Conservation (phyloP, 1,139 yeast genomes). For the Geotrichum candidum region DNA sequence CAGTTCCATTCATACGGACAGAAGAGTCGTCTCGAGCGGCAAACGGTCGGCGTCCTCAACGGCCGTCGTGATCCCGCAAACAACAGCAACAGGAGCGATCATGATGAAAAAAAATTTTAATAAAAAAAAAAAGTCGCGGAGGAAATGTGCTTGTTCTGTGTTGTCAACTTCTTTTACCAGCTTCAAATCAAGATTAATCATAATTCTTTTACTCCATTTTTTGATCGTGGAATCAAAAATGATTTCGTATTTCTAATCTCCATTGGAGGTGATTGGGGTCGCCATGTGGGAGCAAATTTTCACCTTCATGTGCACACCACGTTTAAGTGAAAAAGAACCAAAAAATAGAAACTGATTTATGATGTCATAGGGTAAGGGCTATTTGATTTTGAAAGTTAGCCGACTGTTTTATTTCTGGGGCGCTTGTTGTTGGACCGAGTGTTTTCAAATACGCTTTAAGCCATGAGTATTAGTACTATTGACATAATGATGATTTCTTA, state of each 20-base stretch:
- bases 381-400: not conserved
- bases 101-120: not conserved
- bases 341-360: not conserved
- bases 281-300: not conserved
- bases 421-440: no score
- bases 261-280: not conserved
- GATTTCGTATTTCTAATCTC: no score
- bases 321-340: not conserved
- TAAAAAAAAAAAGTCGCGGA: not conserved
- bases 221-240: no score
- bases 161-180: not conserved
- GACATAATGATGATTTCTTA: no score
- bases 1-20: not conserved
- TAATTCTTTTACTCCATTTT: no score
- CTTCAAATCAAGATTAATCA: no score
- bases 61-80: not conserved
- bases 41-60: not conserved
- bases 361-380: not conserved
- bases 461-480: no score
- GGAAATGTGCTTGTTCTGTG: not conserved
- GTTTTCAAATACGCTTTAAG: no score
- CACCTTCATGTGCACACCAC: not conserved
- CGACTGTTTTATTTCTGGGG: no score
- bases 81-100: not conserved
- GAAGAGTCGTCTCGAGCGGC: not conserved